Percentiles rank a stretch among this genome's conserved stretches.
These are phyloP conservation scores for Phoma sp. DNA, from an alignment of 2,329 filamentous ascomycete genomes.

Conservation along the genomic window DNA sequence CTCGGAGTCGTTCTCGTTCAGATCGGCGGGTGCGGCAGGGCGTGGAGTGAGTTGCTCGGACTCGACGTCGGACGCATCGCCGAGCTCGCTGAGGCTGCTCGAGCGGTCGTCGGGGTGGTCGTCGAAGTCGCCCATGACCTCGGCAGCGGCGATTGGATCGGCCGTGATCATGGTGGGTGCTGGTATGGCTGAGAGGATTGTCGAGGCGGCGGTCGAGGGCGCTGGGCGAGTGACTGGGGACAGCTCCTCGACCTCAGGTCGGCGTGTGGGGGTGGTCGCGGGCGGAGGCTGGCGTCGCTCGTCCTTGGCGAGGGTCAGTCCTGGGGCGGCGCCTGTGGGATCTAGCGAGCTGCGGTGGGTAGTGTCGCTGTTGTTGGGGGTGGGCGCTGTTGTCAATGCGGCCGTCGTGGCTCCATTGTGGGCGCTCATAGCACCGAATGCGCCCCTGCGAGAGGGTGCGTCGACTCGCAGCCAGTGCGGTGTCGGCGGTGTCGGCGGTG, in stretches of 20 bases:
- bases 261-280: constrained; percentile 56
- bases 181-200: constrained; percentile 36
- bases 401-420: constrained; percentile 39
- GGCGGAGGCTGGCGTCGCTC: constrained; percentile 23
- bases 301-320: constrained; percentile 9
- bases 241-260: constrained; percentile 25
- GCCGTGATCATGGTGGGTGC: constrained; percentile 27
- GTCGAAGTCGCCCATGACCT: constrained; percentile 29
- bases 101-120: constrained; percentile 69
- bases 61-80: constrained; percentile 73
- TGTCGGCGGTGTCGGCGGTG: constrained; percentile 6
- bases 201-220: constrained; percentile 21
- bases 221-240: constrained; percentile 20
- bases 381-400: constrained; percentile 43
- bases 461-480: constrained; percentile 37
- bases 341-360: neutral
- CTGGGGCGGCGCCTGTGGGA: neutral
- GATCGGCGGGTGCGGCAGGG: constrained; percentile 24
- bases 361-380: constrained; percentile 23
- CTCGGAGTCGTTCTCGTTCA: constrained; percentile 74
- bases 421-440: constrained; percentile 44
- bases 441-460: constrained; percentile 40
- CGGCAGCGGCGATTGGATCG: constrained; percentile 20
- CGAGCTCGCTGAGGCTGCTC: constrained; percentile 91
- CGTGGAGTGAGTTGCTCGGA: constrained; percentile 46